A percentile compares a stretch with the other conserved stretches of the same genome.
These are phyloP conservation scores for Purpureocillium lavendulum DNA, from an alignment of 2,329 filamentous ascomycete genomes.

Conservation along the genomic window DNA sequence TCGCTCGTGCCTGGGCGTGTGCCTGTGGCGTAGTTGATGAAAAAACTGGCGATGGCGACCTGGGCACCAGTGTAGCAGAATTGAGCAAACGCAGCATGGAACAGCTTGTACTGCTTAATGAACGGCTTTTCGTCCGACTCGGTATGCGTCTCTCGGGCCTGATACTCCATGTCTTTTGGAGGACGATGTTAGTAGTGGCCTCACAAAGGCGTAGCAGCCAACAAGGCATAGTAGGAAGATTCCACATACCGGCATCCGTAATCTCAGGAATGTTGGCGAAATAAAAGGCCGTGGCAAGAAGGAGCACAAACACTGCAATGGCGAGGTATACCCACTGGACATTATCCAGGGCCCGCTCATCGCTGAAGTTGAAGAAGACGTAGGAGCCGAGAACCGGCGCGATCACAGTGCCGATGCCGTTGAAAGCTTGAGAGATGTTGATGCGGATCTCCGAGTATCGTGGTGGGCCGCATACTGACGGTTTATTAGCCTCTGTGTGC, in stretches of 20 bases:
- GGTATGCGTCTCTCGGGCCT: slow-evolving; percentile 45
- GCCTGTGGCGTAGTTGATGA: slow-evolving; percentile 65
- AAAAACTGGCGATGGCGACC: slow-evolving; percentile 56
- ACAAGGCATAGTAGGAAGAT: no score
- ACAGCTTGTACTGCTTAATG: slow-evolving; percentile 63
- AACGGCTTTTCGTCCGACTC: slow-evolving; percentile 53
- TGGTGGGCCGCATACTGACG: slow-evolving; percentile 46
- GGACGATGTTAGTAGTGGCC: slow-evolving; percentile 4
- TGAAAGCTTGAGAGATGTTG: slow-evolving; percentile 70
- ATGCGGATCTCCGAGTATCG: slow-evolving; percentile 65
- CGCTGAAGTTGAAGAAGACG: slow-evolving; percentile 60
- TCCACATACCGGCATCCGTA: slow-evolving; percentile 36
- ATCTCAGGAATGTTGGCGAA: slow-evolving; percentile 63
- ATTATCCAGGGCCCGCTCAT: slow-evolving; percentile 48
- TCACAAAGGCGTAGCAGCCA: no score
- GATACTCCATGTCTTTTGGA: slow-evolving; percentile 51
- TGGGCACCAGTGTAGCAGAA: slow-evolving; percentile 75
- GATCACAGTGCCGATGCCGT: slow-evolving; percentile 65
- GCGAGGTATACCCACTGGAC: slow-evolving; percentile 73
- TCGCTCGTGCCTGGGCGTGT: slow-evolving; percentile 43
- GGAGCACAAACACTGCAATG: slow-evolving; percentile 62
- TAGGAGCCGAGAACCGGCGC: slow-evolving; percentile 66
- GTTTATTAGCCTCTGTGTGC: neutral
- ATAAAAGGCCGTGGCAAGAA: slow-evolving; percentile 59
- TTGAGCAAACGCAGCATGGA: slow-evolving; percentile 67